These are phyloP conservation scores for Sporisorium sorghi DNA, from an alignment of 1,284 basidiomycete species.

Conservation along the genomic window DNA sequence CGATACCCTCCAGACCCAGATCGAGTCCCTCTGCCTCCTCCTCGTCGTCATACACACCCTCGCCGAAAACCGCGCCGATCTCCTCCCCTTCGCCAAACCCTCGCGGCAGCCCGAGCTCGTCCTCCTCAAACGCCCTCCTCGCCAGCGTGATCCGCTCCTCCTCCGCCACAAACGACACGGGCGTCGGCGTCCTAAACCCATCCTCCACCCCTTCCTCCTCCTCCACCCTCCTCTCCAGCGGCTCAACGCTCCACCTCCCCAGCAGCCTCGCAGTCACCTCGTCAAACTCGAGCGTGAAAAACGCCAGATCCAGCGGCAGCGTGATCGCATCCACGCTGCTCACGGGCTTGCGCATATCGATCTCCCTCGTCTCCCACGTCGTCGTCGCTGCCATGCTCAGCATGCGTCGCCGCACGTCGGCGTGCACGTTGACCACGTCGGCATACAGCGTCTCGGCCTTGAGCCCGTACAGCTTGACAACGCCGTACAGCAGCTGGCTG, in stretches of 20 bases:
- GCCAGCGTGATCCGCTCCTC: conserved; percentile 43
- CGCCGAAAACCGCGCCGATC: conserved; percentile 4
- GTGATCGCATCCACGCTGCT: conserved; percentile 38
- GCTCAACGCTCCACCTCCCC: conserved; percentile 28
- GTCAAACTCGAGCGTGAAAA: conserved; percentile 51
- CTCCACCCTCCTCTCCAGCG: background rate
- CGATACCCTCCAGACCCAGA: conserved; percentile 31
- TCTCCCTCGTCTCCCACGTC: background rate
- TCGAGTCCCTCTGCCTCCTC: conserved; percentile 40
- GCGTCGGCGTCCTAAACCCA: conserved; percentile 32
- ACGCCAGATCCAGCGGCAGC: conserved; percentile 31
- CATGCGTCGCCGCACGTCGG: conserved; percentile 30
- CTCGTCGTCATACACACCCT: conserved; percentile 23
- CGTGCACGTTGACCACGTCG: conserved; percentile 37
- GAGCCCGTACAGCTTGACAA: conserved; percentile 53
- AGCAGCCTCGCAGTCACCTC: background rate
- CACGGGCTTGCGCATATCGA: conserved; percentile 44
- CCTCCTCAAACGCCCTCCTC: conserved; percentile 33
- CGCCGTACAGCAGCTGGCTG: conserved; percentile 56
- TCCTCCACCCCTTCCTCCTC: conserved; percentile 12
- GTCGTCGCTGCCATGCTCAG: background rate
- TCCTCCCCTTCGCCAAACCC: conserved; percentile 28
- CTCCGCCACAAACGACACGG: conserved; percentile 27
- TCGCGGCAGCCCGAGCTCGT: conserved; percentile 33
- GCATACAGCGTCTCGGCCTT: conserved; percentile 40